Base-by-base conservation (phyloP, 805 yeast genomes). In the Groenewaldozyma salmanticensis region DNA sequence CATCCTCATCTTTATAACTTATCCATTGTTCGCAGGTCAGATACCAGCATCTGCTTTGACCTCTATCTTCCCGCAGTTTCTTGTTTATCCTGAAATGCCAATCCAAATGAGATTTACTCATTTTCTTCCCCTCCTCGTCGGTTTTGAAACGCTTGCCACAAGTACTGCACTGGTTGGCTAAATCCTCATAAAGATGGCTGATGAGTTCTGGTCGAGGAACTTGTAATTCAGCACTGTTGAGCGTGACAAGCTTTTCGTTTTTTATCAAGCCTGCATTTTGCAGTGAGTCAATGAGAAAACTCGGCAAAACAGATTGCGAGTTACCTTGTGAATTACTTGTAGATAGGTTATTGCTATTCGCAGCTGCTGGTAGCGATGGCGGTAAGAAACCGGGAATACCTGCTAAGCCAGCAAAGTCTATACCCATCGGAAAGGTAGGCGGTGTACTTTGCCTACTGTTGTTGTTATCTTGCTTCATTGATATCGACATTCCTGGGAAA, bases 31-130 rank as follows among this genome's bases (percentile, higher is more conserved):
- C 66, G 47, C 75, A 81, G 46, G 76, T 77, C 45, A 87, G 62
- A 58, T 78, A 88, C 94, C 95, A 88, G 51, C 78, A 72, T 52
- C 96, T 67, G 33, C 84, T 79, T 56, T 83, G 88, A 24, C 67
- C 64, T 5, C 68, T 57, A 27, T 57, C 58, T 22, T 64, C 68
- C 35, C 75, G 74, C 37, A 83, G 66, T 52, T 81, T 79, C 57
- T 84, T 85, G 60, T 86, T 90, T 34, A 85, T 81, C 52, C 97
- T 74, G 66, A 86, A 87, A 66, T 90, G 97, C 96, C 96, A 90
- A 60, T 90, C 98, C 49, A 86, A 65, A 61, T 92, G 98, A 15
- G 74, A 68, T 39, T 79, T 74, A 44, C 73, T 72, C 37, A 63
- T 61, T 4, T 61, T 60, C 31, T 61, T 63, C 13, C 86, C 94